Evolutionary conservation across 2,329 filamentous ascomycete genomes (phyloP), one percentile per base, ranked within the genome.

Genomic region (Fusarium penzigii): DNA sequence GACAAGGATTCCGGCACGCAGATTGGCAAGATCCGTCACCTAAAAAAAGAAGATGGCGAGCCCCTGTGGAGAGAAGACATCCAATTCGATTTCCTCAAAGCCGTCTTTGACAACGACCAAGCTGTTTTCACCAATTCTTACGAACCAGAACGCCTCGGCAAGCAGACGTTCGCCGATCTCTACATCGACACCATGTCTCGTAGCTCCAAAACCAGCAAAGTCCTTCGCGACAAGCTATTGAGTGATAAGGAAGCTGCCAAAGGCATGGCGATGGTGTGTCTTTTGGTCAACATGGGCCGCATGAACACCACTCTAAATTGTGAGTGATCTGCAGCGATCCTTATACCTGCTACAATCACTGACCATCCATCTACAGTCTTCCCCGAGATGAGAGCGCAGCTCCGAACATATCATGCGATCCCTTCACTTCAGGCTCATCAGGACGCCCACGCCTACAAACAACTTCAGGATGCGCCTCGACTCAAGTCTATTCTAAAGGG

Each of bases 261-360:
- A 71, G 93, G 91, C 67, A 99, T 99, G 94, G 94, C 94, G 48
- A 99, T 99, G 94, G 93, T 99, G 53, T 99, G 94, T 73, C 77
- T 99, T 59, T 77, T 99, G 65, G 94, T 99, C 70, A 99, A 99
- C 68, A 90, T 99, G 58, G 94, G 94, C 52, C 83, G 94, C 58
- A 99, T 99, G 94, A 99, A 99, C 73, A 99, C 94, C 2, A 99
- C 94, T 0, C 79, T 99, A 44, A 99, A 99, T 68, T 97, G 92
- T 96, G 78, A 68, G 85, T 72, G 49, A 9, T 52, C 51, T 36
- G 44, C 50, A 17, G 9, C 51, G 34, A 9, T 8, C 17, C 6
- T 12, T n/a, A 17, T 29, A n/a, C 5, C 10, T n/a, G 34, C 7
- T 29, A n/a, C 36, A 43, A 32, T 17, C 49, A 34, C 29, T 44